Conservation (phyloP, 495 filamentous ascomycete species). For the Xanthoparmelia taractica region DNA sequence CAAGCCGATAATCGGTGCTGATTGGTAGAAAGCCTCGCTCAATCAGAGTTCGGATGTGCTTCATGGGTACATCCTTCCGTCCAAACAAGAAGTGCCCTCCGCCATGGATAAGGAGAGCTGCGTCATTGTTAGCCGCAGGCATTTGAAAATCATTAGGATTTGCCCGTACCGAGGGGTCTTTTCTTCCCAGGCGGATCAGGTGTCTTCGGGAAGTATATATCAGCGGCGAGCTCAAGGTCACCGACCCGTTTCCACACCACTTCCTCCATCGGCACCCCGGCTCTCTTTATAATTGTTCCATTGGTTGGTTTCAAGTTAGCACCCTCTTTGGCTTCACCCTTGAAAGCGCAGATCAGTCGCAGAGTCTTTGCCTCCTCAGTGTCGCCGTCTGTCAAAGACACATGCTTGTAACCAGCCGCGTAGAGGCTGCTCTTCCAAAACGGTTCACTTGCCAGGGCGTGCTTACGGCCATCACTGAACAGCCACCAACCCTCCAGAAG, state of each 20-base stretch:
- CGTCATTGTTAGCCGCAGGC: not conserved
- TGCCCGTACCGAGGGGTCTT: constrained; percentile 1
- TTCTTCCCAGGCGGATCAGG: constrained; percentile 2
- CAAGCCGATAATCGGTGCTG: constrained; percentile 50
- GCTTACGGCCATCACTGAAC: constrained; percentile 38
- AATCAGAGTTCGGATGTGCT: constrained; percentile 37
- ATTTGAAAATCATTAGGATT: not conserved
- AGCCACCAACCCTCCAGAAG: constrained; percentile 47
- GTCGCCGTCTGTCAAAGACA: constrained; percentile 33
- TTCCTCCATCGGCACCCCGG: constrained; percentile 27
- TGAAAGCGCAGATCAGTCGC: constrained; percentile 26
- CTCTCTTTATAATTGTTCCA: constrained; percentile 7
- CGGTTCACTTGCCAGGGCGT: constrained; percentile 27
- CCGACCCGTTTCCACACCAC: constrained; percentile 31
- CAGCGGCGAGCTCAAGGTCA: constrained; percentile 31
- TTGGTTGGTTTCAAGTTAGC: not conserved
- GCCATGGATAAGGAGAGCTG: constrained; percentile 53
- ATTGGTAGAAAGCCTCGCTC: constrained; percentile 43
- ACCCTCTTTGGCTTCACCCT: not conserved
- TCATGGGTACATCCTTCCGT: constrained; percentile 37
- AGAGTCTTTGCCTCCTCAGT: constrained; percentile 27
- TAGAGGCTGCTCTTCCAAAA: constrained; percentile 33
- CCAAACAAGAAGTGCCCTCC: constrained; percentile 44
- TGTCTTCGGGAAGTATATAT: constrained; percentile 39
- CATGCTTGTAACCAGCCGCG: constrained; percentile 30